Evolutionary conservation across 257 asterid genomes (phyloP).

Genomic region (Solanum phureja): DNA sequence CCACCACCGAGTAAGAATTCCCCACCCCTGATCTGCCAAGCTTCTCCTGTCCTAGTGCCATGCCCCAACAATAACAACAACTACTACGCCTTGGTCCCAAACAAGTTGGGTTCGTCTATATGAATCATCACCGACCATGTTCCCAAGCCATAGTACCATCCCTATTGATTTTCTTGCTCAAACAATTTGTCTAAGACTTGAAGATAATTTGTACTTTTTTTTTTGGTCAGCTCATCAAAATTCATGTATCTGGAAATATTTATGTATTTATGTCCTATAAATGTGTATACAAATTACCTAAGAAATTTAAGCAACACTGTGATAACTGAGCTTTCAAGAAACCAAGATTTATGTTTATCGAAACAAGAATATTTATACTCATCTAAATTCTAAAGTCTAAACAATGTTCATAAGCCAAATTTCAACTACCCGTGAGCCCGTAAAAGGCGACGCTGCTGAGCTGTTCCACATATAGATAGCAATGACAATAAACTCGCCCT

Average conservation of each 20-base stretch:
- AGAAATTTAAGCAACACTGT: not conserved
- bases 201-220: not conserved
- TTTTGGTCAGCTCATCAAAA: not conserved
- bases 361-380: not conserved
- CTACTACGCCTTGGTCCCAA: not conserved
- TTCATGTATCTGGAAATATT: not conserved
- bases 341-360: not conserved
- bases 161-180: not conserved
- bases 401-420: slow-evolving; percentile 3
- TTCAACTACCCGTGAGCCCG: slow-evolving; percentile 60
- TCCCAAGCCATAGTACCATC: not conserved
- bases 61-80: not conserved
- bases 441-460: slow-evolving; percentile 51
- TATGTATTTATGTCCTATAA: not conserved
- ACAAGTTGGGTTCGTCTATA: not conserved
- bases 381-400: not conserved
- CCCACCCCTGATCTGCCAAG: not conserved
- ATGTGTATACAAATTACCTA: not conserved
- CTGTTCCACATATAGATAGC: slow-evolving; percentile 48
- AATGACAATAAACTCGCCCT: slow-evolving; percentile 59
- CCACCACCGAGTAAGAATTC: not conserved
- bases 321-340: not conserved
- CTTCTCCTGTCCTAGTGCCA: not conserved
- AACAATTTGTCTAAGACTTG: not conserved
- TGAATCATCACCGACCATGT: not conserved